A percentile compares a stretch with the other conserved stretches of the same genome.
phyloP scores from a whole-genome alignment of 805 yeast genomes.

The Saccharomycopsis sp. region DNA sequence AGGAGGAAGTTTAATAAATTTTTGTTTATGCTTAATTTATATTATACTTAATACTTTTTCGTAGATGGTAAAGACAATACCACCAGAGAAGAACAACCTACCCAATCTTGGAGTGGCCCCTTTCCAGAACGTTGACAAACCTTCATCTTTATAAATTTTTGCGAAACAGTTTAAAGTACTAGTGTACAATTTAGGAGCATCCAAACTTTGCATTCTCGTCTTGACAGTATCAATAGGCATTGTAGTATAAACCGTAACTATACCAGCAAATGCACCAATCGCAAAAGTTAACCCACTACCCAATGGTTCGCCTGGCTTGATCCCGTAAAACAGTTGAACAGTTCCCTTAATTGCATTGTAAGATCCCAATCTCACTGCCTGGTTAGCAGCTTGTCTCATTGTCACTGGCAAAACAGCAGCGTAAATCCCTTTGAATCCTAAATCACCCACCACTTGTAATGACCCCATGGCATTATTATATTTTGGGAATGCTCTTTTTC shows the following conservation, averaged over 20 bases:
- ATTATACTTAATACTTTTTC: conserved; percentile 71
- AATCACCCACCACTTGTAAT: conserved; percentile 57
- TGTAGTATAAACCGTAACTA: conserved; percentile 83
- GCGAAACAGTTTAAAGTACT: conserved; percentile 79
- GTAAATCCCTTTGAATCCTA: conserved; percentile 79
- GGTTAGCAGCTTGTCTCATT: conserved; percentile 91
- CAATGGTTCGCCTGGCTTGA: conserved; percentile 67
- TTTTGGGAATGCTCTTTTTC: conserved; percentile 65
- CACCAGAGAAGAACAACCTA: conserved; percentile 87
- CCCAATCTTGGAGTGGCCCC: conserved; percentile 98
- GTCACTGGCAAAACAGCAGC: conserved; percentile 91
- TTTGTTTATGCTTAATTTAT: not conserved
- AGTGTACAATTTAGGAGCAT: conserved; percentile 60
- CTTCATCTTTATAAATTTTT: conserved; percentile 78
- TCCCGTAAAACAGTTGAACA: conserved; percentile 61
- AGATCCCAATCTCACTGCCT: conserved; percentile 89
- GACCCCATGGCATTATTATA: conserved; percentile 64
- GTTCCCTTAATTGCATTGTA: conserved; percentile 80
- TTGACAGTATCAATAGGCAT: conserved; percentile 96
- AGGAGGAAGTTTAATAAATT: conserved; percentile 4
- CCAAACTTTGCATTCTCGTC: conserved; percentile 94
- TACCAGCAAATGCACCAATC: conserved; percentile 87
- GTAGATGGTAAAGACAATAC: conserved; percentile 93
- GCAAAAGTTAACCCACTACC: conserved; percentile 74
- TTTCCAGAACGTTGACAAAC: conserved; percentile 88